Conservation (phyloP, 2,329 filamentous ascomycete genomes). For the Aspergillus candidus region DNA sequence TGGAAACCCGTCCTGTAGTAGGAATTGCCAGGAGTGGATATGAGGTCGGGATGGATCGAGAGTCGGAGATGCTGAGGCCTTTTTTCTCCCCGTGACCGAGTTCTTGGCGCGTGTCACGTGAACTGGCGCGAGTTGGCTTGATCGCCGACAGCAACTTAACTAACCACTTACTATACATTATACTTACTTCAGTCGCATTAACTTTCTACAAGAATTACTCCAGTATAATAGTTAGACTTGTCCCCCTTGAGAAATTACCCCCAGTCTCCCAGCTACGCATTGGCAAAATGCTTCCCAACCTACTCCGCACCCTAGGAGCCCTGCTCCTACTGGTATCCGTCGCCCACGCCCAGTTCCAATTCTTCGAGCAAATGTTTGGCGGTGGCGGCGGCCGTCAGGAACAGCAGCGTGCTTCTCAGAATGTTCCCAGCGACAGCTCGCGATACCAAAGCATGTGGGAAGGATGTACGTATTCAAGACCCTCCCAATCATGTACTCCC, state of each 20-base stretch:
- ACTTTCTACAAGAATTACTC: background rate
- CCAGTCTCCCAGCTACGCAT: too few species aligned
- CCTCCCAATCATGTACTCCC: background rate
- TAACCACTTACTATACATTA: background rate
- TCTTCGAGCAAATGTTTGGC: slow-evolving; percentile 97
- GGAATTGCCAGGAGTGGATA: too few species aligned
- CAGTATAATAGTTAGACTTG: background rate
- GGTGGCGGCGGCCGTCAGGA: slow-evolving; percentile 48
- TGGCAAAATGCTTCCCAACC: slow-evolving; percentile 21
- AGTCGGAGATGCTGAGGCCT: slow-evolving; percentile 8
- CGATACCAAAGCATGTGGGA: slow-evolving; percentile 72
- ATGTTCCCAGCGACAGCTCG: slow-evolving; percentile 74
- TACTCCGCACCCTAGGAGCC: slow-evolving; percentile 26
- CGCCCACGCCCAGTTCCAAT: slow-evolving; percentile 77
- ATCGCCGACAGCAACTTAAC: slow-evolving; percentile 2
- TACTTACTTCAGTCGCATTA: background rate
- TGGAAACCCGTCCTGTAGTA: too few species aligned
- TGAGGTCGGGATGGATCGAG: background rate
- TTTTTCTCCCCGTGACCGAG: slow-evolving; percentile 12
- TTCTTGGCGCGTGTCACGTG: slow-evolving; percentile 23
- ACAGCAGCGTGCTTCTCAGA: slow-evolving; percentile 57
- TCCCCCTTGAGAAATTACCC: background rate
- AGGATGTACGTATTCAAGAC: slow-evolving; percentile 46
- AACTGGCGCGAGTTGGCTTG: slow-evolving; percentile 25
- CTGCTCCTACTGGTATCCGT: slow-evolving; percentile 56